A percentile compares a stretch with the other conserved stretches of the same genome.
phyloP scores from a whole-genome alignment of 805 yeast species.

The Sporopachydermia quercuum region DNA sequence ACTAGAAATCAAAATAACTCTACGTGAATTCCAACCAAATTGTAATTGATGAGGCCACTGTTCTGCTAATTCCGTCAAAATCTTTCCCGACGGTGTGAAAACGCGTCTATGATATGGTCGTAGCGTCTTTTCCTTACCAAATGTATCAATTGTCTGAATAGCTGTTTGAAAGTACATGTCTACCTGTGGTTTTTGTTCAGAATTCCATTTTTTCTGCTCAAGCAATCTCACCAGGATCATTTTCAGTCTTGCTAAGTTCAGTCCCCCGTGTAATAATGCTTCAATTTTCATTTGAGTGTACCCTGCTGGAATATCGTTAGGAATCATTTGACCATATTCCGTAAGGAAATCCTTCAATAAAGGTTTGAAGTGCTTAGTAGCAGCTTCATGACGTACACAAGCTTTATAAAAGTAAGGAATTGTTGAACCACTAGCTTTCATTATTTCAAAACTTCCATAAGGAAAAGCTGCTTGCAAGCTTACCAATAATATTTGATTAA shows the following conservation, averaged over 20 bases:
- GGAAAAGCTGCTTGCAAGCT: constrained; percentile 52
- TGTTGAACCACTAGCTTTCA: constrained; percentile 68
- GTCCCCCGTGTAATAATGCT: constrained; percentile 48
- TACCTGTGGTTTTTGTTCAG: constrained; percentile 16
- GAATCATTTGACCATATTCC: constrained; percentile 10
- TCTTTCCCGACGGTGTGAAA: constrained; percentile 84
- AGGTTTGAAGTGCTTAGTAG: constrained; percentile 47
- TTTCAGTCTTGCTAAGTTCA: constrained; percentile 59
- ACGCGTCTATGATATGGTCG: constrained; percentile 47
- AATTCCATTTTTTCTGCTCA: constrained; percentile 31
- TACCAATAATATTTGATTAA: constrained; percentile 73
- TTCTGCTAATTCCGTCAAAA: constrained; percentile 68
- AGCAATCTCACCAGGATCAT: constrained; percentile 50
- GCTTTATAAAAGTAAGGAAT: constrained; percentile 89
- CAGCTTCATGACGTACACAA: constrained; percentile 88
- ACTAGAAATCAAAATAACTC: constrained; percentile 60
- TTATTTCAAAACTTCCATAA: constrained; percentile 59
- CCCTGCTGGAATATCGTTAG: constrained; percentile 14
- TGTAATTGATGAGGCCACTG: constrained; percentile 83
- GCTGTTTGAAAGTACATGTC: constrained; percentile 35
- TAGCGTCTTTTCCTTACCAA: constrained; percentile 39
- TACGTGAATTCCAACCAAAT: constrained; percentile 75
- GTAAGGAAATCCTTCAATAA: constrained; percentile 26
- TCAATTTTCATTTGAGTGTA: constrained; percentile 40
- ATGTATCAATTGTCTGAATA: constrained; percentile 60